Evolutionary conservation across 208 protist species (phyloP).

Genomic region (Lotmaria passim): DNA sequence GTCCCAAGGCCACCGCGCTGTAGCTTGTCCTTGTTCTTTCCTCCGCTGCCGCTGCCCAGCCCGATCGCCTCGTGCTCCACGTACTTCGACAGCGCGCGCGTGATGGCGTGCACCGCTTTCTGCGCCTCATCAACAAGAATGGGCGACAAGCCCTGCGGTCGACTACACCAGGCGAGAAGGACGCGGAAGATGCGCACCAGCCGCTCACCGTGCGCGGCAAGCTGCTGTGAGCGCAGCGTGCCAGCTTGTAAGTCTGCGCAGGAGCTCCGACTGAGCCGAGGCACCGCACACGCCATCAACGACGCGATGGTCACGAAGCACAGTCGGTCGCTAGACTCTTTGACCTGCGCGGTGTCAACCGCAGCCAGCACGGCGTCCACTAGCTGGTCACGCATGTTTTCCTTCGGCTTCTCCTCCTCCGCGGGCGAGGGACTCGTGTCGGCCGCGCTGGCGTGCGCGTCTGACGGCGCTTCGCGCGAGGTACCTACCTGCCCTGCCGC

Average conservation of each 20-base stretch:
- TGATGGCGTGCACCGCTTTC: conserved; percentile 52
- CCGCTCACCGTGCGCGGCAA: conserved; percentile 48
- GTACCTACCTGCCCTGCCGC: background rate
- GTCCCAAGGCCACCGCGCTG: no score
- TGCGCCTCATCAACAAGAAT: conserved; percentile 55
- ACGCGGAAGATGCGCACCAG: conserved; percentile 53
- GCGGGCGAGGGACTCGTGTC: background rate
- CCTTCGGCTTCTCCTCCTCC: conserved; percentile 21
- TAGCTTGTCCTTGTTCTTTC: background rate
- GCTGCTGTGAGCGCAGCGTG: conserved; percentile 36
- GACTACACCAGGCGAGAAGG: conserved; percentile 55
- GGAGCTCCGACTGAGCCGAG: conserved; percentile 38
- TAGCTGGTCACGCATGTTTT: conserved; percentile 57
- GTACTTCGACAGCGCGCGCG: conserved; percentile 64
- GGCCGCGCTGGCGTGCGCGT: background rate
- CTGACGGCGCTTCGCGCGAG: background rate
- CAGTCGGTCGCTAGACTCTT: conserved; percentile 61
- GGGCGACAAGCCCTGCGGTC: conserved; percentile 35
- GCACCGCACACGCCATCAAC: conserved; percentile 62
- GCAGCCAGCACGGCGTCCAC: conserved; percentile 69
- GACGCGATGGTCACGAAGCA: conserved; percentile 65
- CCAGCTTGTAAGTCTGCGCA: conserved; percentile 21
- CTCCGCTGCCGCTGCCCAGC: background rate
- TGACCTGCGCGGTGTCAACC: conserved; percentile 35
- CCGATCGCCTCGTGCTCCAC: conserved; percentile 38